phyloP scores from a whole-genome alignment of 345 rosid genomes.

The Gossypium ekmanianum region DNA sequence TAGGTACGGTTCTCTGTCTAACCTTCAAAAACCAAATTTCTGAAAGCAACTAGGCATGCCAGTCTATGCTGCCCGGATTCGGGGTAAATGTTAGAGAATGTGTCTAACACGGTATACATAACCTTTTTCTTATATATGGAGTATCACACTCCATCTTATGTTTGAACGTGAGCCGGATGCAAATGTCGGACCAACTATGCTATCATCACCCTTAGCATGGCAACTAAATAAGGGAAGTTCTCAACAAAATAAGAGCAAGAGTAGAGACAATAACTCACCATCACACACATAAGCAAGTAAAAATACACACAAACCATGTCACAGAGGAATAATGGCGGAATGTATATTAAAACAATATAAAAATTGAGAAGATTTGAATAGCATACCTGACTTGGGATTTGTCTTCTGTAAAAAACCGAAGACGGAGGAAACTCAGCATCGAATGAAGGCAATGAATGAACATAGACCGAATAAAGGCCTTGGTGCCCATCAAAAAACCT shows the following conservation, averaged over 20 bases:
- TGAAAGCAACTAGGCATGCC: neutral
- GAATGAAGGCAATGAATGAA: conserved; percentile 79
- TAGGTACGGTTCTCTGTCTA: neutral
- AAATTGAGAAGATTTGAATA: neutral
- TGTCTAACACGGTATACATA: neutral
- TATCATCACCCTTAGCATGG: neutral
- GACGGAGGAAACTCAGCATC: conserved; percentile 46
- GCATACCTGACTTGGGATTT: conserved; percentile 83
- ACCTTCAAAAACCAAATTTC: neutral
- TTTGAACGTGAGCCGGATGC: neutral
- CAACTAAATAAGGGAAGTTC: neutral
- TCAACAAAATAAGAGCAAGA: neutral
- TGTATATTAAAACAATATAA: neutral
- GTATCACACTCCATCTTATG: neutral
- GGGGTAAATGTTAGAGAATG: neutral
- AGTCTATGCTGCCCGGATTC: neutral
- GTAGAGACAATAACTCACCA: neutral
- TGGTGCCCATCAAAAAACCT: conserved; percentile 75
- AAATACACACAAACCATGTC: neutral
- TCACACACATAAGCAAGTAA: neutral
- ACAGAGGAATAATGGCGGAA: neutral
- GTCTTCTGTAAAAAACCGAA: conserved; percentile 69
- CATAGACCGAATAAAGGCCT: conserved; percentile 66
- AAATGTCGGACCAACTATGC: neutral
- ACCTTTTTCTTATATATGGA: neutral